Evolutionary conservation across 2,329 filamentous ascomycete species (phyloP).

Genomic region (Fusarium torreyae): DNA sequence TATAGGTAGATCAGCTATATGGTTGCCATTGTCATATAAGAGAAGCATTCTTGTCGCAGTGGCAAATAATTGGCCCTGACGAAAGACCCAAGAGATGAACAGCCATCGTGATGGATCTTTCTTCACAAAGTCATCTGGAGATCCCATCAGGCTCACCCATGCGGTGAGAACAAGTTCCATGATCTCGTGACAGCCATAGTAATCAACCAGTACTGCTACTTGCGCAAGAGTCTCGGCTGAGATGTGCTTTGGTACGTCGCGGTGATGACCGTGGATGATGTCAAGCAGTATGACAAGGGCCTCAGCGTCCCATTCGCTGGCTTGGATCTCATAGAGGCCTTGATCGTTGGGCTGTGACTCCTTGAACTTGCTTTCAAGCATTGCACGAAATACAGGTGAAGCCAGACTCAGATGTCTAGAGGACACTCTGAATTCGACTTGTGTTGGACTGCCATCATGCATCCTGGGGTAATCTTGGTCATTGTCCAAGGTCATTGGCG

Average conservation of each 20-base stretch:
- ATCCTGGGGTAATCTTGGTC: constrained; percentile 22
- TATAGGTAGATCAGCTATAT: constrained; percentile 22
- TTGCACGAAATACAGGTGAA: constrained; percentile 36
- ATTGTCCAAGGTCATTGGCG: constrained; percentile 26
- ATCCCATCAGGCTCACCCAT: constrained; percentile 19
- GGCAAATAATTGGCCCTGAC: constrained; percentile 5
- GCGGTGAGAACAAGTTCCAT: constrained; percentile 35
- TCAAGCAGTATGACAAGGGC: constrained; percentile 50
- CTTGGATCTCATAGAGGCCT: constrained; percentile 25
- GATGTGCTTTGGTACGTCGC: constrained; percentile 40
- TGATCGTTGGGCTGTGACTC: constrained; percentile 11
- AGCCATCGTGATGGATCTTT: constrained; percentile 22
- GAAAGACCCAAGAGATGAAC: constrained; percentile 32
- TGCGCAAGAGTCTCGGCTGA: constrained; percentile 47
- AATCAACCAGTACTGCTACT: constrained; percentile 51
- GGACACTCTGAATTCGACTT: constrained; percentile 29
- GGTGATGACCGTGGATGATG: constrained; percentile 50
- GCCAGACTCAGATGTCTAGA: constrained; percentile 32
- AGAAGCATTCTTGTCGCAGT: constrained; percentile 13
- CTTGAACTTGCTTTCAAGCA: constrained; percentile 31
- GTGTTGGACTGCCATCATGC: not conserved
- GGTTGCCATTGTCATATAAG: constrained; percentile 14
- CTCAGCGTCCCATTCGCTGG: constrained; percentile 48
- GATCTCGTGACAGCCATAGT: constrained; percentile 51
- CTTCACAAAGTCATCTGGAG: constrained; percentile 5